A percentile compares a stretch with the other conserved stretches of the same genome.
phyloP scores from a whole-genome alignment of 1,284 basidiomycete genomes.

The Leccinum huronense region DNA sequence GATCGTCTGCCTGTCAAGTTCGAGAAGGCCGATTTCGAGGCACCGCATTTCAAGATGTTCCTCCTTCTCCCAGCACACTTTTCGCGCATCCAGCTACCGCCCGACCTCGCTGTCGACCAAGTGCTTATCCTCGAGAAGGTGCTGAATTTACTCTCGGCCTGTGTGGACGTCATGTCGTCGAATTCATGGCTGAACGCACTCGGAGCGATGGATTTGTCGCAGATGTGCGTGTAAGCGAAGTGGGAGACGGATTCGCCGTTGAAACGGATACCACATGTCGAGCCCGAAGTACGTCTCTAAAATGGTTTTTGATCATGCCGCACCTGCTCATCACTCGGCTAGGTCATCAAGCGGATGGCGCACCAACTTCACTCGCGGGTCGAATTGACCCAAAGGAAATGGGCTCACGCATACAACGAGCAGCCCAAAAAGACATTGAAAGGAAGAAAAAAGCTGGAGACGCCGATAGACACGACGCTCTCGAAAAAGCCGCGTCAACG shows the following conservation, averaged over 20 bases:
- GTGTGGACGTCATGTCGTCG: slow-evolving; percentile 93
- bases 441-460: slow-evolving; percentile 81
- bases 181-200: slow-evolving; percentile 94
- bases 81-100: slow-evolving; percentile 85
- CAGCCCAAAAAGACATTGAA: slow-evolving; percentile 88
- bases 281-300: slow-evolving; percentile 58
- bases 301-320: background rate
- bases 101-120: slow-evolving; percentile 93
- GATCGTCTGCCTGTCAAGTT: slow-evolving; percentile 77
- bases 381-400: slow-evolving; percentile 86
- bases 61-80: slow-evolving; percentile 96
- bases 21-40: slow-evolving; percentile 81
- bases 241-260: slow-evolving; percentile 96
- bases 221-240: slow-evolving; percentile 98
- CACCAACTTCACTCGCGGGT: slow-evolving; percentile 90
- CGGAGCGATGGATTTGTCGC: slow-evolving; percentile 98
- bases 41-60: slow-evolving; percentile 98
- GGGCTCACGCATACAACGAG: slow-evolving; percentile 83
- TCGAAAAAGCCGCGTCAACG: no score
- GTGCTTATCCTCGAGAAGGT: slow-evolving; percentile 85
- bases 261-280: slow-evolving; percentile 96
- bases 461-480: slow-evolving; percentile 17
- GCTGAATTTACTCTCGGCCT: slow-evolving; percentile 86
- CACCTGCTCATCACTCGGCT: slow-evolving; percentile 6
- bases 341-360: slow-evolving; percentile 87